phyloP scores from a whole-genome alignment of 1,139 yeast species.

The Lodderomyces theae region DNA sequence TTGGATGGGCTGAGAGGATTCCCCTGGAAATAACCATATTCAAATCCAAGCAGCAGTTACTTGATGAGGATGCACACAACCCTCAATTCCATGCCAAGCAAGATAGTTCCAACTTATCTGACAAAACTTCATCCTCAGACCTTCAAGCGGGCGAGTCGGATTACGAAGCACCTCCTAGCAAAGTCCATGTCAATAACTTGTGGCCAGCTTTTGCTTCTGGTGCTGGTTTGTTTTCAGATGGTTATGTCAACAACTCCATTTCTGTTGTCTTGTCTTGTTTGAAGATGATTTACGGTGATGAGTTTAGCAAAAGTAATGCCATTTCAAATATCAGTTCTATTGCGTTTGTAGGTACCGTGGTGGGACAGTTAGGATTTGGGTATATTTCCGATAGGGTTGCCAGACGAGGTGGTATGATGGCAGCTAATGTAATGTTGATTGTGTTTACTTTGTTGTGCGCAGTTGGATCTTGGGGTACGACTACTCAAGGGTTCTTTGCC shows the following conservation, averaged over 20 bases:
- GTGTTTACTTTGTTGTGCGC: conserved; percentile 74
- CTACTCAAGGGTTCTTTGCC: conserved; percentile 66
- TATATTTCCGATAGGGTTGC: conserved; percentile 73
- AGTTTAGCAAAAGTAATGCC: conserved; percentile 62
- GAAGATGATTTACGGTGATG: conserved; percentile 58
- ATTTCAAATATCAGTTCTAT: conserved; percentile 76
- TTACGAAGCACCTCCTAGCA: conserved; percentile 2
- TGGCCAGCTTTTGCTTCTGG: conserved; percentile 87
- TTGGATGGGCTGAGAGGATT: conserved; percentile 36
- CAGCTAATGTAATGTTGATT: conserved; percentile 69
- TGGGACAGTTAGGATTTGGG: conserved; percentile 83
- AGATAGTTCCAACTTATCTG: not conserved
- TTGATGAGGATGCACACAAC: conserved; percentile 23
- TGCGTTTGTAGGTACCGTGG: conserved; percentile 86
- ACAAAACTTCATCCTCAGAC: not conserved
- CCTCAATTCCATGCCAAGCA: not conserved
- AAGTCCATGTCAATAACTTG: conserved; percentile 26
- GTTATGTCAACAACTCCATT: conserved; percentile 82
- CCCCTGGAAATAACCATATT: conserved; percentile 23
- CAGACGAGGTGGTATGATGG: conserved; percentile 77
- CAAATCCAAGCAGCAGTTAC: conserved; percentile 25
- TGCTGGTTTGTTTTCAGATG: conserved; percentile 88
- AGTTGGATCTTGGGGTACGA: conserved; percentile 79
- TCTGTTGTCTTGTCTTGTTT: conserved; percentile 74
- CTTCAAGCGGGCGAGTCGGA: conserved; percentile 11